Conservation (phyloP, 1,139 yeast genomes). For the Candida freyschussii region DNA sequence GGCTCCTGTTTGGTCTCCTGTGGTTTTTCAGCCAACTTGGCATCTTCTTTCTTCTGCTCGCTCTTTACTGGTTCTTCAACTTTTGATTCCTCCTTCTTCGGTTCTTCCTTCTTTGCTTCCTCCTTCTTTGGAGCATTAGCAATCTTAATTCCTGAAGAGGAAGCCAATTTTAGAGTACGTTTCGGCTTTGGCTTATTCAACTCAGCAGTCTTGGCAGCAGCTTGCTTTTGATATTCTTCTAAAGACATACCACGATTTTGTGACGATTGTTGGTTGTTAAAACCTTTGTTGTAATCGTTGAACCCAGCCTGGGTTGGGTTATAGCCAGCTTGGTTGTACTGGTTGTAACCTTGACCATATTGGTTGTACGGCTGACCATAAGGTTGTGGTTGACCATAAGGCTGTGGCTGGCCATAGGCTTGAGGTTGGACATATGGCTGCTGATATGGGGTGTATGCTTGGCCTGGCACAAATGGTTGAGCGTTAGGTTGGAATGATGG, state of each 20-base stretch:
- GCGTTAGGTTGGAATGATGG: constrained; percentile 22
- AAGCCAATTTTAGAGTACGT: constrained; percentile 58
- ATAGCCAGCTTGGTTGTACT: constrained; percentile 26
- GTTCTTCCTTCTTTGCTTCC: constrained; percentile 29
- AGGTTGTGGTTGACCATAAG: constrained; percentile 8
- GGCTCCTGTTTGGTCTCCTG: constrained; percentile 15
- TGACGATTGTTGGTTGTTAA: constrained; percentile 25
- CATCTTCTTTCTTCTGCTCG: constrained; percentile 16
- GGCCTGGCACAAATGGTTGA: constrained; percentile 24
- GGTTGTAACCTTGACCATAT: constrained; percentile 28
- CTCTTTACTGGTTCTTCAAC: constrained; percentile 12
- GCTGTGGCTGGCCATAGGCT: too few species aligned
- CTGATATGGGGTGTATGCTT: constrained; percentile 13
- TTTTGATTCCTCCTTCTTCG: constrained; percentile 19
- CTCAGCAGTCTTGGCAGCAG: constrained; percentile 28
- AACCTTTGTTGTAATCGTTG: constrained; percentile 19
- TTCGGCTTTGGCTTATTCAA: constrained; percentile 39
- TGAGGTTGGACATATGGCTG: constrained; percentile 10
- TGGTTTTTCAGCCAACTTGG: constrained; percentile 19
- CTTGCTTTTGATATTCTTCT: constrained; percentile 70
- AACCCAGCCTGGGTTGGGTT: constrained; percentile 24
- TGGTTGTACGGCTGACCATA: constrained; percentile 14
- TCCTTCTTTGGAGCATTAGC: constrained; percentile 51
- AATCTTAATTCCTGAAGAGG: constrained; percentile 63
- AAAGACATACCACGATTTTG: constrained; percentile 70